Evolutionary conservation across 305 asterid genomes (phyloP).

Genomic region (Nicotiana rustica): DNA sequence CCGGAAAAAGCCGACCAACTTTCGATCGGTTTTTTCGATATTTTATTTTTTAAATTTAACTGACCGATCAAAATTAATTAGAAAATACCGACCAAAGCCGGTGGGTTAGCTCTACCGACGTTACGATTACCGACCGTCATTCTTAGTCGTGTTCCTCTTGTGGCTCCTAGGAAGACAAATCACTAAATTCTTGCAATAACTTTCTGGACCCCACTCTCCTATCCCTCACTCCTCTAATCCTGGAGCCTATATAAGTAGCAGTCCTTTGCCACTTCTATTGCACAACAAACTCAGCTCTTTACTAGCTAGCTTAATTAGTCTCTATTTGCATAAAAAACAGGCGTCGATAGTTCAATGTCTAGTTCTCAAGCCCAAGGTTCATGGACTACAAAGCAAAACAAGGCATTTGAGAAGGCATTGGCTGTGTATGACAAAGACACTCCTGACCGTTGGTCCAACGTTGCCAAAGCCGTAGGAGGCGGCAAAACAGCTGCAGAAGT

Average conservation of each 20-base stretch:
- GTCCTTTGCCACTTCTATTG: neutral
- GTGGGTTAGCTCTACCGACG: no score
- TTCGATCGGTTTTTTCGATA: no score
- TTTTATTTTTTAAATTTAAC: no score
- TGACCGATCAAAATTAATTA: no score
- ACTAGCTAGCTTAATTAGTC: neutral
- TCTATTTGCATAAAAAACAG: slow-evolving; percentile 23
- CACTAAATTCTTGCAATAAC: slow-evolving; percentile 36
- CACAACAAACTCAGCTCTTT: neutral
- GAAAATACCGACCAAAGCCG: no score
- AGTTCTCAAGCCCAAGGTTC: slow-evolving; percentile 40
- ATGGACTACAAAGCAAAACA: slow-evolving; percentile 84
- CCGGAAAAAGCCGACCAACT: no score
- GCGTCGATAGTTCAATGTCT: slow-evolving; percentile 53
- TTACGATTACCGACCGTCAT: no score
- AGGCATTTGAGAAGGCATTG: slow-evolving; percentile 87
- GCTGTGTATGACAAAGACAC: slow-evolving; percentile 82
- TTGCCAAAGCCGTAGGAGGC: slow-evolving; percentile 81
- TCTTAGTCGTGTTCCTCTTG: slow-evolving; percentile 31
- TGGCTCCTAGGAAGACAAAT: slow-evolving; percentile 46
- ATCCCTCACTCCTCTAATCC: neutral
- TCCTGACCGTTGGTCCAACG: slow-evolving; percentile 90
- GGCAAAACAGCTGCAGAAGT: slow-evolving; percentile 80
- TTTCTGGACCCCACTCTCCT: neutral
- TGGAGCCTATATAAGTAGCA: slow-evolving; percentile 13